Evolutionary conservation across 805 yeast genomes (phyloP), one percentile per base, ranked within the genome.

Genomic region (Komagataella mondaviorum): DNA sequence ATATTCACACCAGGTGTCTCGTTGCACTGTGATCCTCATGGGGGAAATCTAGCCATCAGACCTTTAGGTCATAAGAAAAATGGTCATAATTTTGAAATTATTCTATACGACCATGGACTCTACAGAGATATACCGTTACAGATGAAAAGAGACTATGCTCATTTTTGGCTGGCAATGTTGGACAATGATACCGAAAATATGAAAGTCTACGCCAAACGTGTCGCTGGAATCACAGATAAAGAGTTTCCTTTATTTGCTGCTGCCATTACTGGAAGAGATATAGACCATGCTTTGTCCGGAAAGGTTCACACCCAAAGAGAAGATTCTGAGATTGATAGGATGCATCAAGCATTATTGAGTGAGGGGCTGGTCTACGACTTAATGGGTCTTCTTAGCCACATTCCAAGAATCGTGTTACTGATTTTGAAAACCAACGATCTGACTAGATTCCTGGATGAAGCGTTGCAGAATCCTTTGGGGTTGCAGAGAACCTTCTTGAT

Each of bases 21-120:
- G 0, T 77, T 93, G 46, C 99, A 93, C 64, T 93, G 99, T 69
- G 99, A 93, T 64, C 99, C 99, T 1, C 99, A 93, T 64, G 96
- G 96, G 8, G 99, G 99, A 0, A 93, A 93, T 60, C 70, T 93
- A 53, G 96, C 98, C 0, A 88, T 93, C 20, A 71, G 89, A 52
- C 67, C 73, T 39, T 66, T 23, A 18, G 47, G 2, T 17, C 22
- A 59, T 60, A 30, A 57, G 54, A 44, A 55, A 48, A 16, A 44
- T 6, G 8, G 70, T 30, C 88, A 83, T 61, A 90, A 91, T 63
- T 93, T 93, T 63, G 99, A 93, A 65, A 87, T 93, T 50, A 72
- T 93, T 6, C 71, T 93, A 17, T 95, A 88, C 63, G 99, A 93
- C 67, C 99, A 93, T 65, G 99, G 99, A 0, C 71, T 93, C 17